Percentiles rank a stretch among this genome's conserved stretches.
These are phyloP conservation scores for Coemansia sp. DNA, from an alignment of 192 early-diverging fungal genomes.

Conservation along the genomic window DNA sequence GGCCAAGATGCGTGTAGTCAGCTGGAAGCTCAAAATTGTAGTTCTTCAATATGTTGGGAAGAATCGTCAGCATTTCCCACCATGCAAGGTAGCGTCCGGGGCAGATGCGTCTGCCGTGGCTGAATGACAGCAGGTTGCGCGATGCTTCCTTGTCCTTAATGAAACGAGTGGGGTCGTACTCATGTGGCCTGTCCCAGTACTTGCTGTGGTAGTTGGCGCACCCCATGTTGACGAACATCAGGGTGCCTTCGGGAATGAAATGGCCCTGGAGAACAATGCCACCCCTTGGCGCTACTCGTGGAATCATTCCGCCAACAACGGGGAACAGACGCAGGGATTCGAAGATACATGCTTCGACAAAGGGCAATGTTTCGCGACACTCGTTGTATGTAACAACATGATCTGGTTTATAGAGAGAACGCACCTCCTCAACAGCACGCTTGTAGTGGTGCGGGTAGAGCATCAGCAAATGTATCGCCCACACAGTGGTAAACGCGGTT, in stretches of 20 bases:
- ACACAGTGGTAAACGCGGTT: slow-evolving; percentile 18
- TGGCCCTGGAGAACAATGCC: slow-evolving; percentile 20
- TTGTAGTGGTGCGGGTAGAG: slow-evolving; percentile 20
- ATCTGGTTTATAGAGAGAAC: slow-evolving; percentile 7
- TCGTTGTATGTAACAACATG: slow-evolving; percentile 26
- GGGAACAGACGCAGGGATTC: slow-evolving; percentile 37
- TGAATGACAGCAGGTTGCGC: slow-evolving; percentile 24
- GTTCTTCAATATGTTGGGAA: slow-evolving; percentile 31
- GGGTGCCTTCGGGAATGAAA: slow-evolving; percentile 24
- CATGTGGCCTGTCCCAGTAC: slow-evolving; percentile 20
- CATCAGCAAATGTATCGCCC: slow-evolving; percentile 25
- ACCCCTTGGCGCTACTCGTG: slow-evolving; percentile 24
- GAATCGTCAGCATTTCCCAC: slow-evolving; percentile 21
- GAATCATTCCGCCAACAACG: slow-evolving; percentile 14
- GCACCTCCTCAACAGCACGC: slow-evolving; percentile 22
- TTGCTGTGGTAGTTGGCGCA: slow-evolving; percentile 13
- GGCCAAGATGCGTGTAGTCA: slow-evolving; percentile 23
- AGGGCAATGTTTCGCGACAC: slow-evolving; percentile 19
- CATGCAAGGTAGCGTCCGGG: slow-evolving; percentile 31
- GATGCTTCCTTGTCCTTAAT: slow-evolving; percentile 5
- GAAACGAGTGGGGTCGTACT: slow-evolving; percentile 19
- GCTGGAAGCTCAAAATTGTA: slow-evolving; percentile 26
- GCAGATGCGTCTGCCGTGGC: slow-evolving; percentile 23
- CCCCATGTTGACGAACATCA: slow-evolving; percentile 14
- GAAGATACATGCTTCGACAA: slow-evolving; percentile 30